phyloP scores from a whole-genome alignment of 768 basidiomycete genomes.

The Crassisporium funariophilum region DNA sequence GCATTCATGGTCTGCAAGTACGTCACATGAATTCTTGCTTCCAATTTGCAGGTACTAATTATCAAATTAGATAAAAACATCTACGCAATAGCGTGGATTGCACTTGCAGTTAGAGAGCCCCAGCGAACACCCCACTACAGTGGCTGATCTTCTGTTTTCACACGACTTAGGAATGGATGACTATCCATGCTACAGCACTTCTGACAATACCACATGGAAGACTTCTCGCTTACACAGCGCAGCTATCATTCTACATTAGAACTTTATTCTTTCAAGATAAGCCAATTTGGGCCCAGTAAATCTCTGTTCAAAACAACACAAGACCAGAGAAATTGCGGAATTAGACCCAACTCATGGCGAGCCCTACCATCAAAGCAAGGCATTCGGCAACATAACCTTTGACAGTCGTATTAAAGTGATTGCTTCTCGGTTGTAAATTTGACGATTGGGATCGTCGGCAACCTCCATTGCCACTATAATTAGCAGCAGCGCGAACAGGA shows the following conservation, averaged over 20 bases:
- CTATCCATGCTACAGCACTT: no score
- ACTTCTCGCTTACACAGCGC: no score
- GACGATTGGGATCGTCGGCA: constrained; percentile 60
- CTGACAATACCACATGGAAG: no score
- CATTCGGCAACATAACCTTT: constrained; percentile 25
- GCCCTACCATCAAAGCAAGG: neutral
- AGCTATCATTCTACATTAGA: no score
- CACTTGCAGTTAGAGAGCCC: neutral
- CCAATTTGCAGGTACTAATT: neutral
- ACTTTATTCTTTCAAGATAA: no score
- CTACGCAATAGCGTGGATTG: neutral
- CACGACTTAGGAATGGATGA: no score
- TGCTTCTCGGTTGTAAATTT: constrained; percentile 61
- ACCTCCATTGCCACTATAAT: constrained; percentile 41
- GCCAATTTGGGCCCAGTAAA: no score
- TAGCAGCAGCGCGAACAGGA: neutral
- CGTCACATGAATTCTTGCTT: constrained; percentile 21
- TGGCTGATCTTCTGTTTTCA: no score
- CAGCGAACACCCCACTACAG: no score
- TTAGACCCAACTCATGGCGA: neutral
- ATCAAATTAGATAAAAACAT: constrained; percentile 29
- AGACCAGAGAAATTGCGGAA: no score
- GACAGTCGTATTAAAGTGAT: constrained; percentile 62
- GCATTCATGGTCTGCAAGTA: constrained; percentile 94
- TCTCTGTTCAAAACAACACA: no score